Evolutionary conservation across 2,329 filamentous ascomycete genomes (phyloP).

Genomic region (Talaromyces sp.): DNA sequence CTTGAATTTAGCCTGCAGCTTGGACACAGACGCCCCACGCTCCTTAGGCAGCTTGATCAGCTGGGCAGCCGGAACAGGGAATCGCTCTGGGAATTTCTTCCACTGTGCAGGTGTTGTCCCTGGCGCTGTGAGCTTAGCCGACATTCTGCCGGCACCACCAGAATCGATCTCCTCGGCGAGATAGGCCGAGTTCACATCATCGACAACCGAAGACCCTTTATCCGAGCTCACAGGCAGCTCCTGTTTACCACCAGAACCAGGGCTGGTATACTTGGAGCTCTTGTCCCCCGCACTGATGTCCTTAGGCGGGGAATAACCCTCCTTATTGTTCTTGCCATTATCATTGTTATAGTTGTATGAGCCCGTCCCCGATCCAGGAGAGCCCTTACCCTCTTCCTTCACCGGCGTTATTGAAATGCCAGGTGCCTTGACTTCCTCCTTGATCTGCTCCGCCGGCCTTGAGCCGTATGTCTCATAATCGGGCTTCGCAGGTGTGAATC

Average conservation of each 20-base stretch:
- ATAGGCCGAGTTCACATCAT: not conserved
- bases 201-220: not conserved
- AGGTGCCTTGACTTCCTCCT: not conserved
- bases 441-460: conserved; percentile 6
- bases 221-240: not conserved
- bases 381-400: conserved; percentile 3
- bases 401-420: conserved; percentile 1
- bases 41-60: conserved; percentile 77
- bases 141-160: conserved; percentile 38
- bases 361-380: not conserved
- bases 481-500: conserved; percentile 15
- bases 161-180: conserved; percentile 28
- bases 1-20: conserved; percentile 73
- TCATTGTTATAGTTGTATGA: not conserved
- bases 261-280: not conserved
- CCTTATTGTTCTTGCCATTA: not conserved
- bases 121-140: conserved; percentile 30
- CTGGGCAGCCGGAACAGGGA: conserved; percentile 70
- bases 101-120: conserved; percentile 61
- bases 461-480: conserved; percentile 18
- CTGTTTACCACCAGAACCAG: not conserved
- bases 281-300: not conserved
- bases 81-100: conserved; percentile 73
- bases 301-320: not conserved
- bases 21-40: conserved; percentile 69